These are phyloP conservation scores for Ceratocystis diversiconidia DNA, from an alignment of 2,329 filamentous ascomycete species.

Conservation along the genomic window DNA sequence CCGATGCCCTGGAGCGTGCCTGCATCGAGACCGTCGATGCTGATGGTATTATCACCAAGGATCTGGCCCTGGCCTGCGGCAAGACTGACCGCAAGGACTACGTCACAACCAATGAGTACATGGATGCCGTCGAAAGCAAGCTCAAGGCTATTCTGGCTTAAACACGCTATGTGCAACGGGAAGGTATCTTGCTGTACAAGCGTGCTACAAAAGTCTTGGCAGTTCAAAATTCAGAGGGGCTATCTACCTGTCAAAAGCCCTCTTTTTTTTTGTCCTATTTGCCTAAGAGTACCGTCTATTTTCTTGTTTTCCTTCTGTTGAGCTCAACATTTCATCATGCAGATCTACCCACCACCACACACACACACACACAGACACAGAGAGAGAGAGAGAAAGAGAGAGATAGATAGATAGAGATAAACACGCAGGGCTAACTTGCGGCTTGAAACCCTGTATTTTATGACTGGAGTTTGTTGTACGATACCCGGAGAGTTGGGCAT, in stretches of 20 bases:
- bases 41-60: constrained; percentile 98
- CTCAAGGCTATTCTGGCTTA: constrained; percentile 55
- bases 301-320: background rate
- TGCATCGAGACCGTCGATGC: constrained; percentile 88
- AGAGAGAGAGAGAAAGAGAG: no score
- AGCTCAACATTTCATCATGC: background rate
- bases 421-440: background rate
- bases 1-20: constrained; percentile 79
- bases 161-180: background rate
- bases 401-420: background rate
- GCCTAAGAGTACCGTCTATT: background rate
- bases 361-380: no score
- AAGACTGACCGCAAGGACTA: constrained; percentile 73
- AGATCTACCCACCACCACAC: background rate
- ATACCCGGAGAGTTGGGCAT: constrained; percentile 15
- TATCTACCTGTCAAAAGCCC: background rate
- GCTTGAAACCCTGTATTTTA: background rate
- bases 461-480: constrained; percentile 12
- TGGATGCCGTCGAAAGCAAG: constrained; percentile 80
- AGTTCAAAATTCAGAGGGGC: no score
- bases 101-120: constrained; percentile 83
- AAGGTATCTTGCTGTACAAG: background rate
- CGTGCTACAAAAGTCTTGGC: background rate
- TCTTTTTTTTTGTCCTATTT: background rate
- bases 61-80: constrained; percentile 86